phyloP scores from a whole-genome alignment of 2,329 filamentous ascomycete genomes.

The Colletotrichum neosansevieriae region DNA sequence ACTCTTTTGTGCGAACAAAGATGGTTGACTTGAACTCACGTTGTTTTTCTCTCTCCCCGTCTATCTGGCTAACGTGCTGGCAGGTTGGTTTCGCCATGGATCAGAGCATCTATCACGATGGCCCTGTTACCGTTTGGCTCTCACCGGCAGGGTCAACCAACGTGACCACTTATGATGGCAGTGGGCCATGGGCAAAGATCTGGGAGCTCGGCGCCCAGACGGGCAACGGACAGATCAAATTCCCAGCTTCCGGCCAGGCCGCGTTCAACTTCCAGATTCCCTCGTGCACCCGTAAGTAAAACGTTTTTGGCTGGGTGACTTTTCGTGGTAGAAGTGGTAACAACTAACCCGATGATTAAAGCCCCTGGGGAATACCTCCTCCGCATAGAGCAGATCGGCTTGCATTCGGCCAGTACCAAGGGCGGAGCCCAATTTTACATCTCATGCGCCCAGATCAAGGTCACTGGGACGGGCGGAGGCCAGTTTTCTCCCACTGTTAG shows the following conservation, averaged over 20 bases:
- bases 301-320: not conserved
- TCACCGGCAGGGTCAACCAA: slow-evolving; percentile 27
- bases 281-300: slow-evolving; percentile 34
- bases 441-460: slow-evolving; percentile 50
- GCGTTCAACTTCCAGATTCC: slow-evolving; percentile 37
- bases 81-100: slow-evolving; percentile 32
- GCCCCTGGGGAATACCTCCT: slow-evolving; percentile 49
- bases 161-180: slow-evolving; percentile 35
- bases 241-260: slow-evolving; percentile 33
- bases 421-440: slow-evolving; percentile 54
- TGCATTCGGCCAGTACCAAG: slow-evolving; percentile 49
- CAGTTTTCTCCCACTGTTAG: slow-evolving; percentile 32
- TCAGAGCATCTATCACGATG: slow-evolving; percentile 37
- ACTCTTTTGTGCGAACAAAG: not conserved
- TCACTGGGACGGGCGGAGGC: slow-evolving; percentile 40
- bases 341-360: not conserved
- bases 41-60: not conserved
- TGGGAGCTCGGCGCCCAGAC: slow-evolving; percentile 33
- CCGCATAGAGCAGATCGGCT: slow-evolving; percentile 52
- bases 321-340: too few relatives aligned
- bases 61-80: not conserved
- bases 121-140: slow-evolving; percentile 35
- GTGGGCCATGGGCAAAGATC: slow-evolving; percentile 36
- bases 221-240: slow-evolving; percentile 37
- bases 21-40: not conserved